phyloP scores from a whole-genome alignment of 371 early-diverging fungal species.

The Haplosporangium sp. region DNA sequence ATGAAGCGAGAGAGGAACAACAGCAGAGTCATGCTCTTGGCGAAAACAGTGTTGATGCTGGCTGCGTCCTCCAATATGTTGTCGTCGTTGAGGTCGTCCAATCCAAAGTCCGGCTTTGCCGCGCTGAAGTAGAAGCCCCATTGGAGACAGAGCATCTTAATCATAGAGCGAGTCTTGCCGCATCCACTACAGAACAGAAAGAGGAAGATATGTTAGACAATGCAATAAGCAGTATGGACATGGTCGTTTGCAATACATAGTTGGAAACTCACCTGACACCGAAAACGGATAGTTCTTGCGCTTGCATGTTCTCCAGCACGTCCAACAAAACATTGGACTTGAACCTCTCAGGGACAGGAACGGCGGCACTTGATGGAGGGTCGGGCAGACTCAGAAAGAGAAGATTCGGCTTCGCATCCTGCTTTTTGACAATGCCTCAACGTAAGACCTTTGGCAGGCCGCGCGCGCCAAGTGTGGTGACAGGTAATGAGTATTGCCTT shows the following conservation, averaged over 20 bases:
- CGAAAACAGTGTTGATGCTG: conserved; percentile 7
- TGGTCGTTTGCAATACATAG: background rate
- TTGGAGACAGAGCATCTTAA: conserved; percentile 23
- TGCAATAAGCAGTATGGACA: no score
- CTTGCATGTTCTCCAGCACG: conserved; percentile 11
- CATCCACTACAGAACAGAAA: background rate
- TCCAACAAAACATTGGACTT: conserved; percentile 4
- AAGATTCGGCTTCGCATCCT: conserved; percentile 15
- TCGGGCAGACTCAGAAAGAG: conserved; percentile 19
- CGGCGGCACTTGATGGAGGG: conserved; percentile 6
- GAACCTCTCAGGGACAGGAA: conserved; percentile 8
- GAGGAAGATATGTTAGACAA: background rate
- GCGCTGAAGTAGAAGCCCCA: conserved; percentile 39
- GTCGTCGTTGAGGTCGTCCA: conserved; percentile 15
- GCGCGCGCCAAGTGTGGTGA: background rate
- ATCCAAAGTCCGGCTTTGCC: conserved; percentile 13
- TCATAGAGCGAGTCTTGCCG: conserved; percentile 25
- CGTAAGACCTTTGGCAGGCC: conserved; percentile 21
- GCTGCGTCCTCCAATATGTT: conserved; percentile 12
- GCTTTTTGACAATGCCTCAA: conserved; percentile 8
- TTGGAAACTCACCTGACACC: conserved; percentile 6
- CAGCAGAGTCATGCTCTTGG: conserved; percentile 10
- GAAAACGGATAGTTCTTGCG: conserved; percentile 17
- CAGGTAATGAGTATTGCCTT: background rate
- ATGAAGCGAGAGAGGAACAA: conserved; percentile 29